These are phyloP conservation scores for Phlebiopsis flavidoalba DNA, from an alignment of 768 basidiomycete species.

Conservation along the genomic window DNA sequence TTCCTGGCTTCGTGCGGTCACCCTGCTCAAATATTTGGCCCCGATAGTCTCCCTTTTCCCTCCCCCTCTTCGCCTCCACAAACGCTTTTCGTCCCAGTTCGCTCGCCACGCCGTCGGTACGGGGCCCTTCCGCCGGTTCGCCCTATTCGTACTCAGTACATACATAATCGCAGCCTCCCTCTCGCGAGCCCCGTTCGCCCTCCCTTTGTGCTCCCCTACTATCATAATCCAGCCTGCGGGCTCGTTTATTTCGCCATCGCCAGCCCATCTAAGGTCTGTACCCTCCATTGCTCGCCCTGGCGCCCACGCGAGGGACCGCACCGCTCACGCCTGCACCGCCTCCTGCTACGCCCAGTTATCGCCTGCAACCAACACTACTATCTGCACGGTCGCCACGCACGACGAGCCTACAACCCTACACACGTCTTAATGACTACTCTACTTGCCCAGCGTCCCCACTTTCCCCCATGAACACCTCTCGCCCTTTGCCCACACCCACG, in stretches of 20 bases:
- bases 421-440: constrained; percentile 11
- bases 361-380: neutral
- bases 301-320: neutral
- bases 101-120: neutral
- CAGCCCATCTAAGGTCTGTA: neutral
- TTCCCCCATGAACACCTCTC: constrained; percentile 7
- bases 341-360: neutral
- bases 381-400: neutral
- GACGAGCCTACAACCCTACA: neutral
- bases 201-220: neutral
- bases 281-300: neutral
- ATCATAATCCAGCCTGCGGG: neutral
- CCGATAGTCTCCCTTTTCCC: neutral
- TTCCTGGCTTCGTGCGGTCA: neutral
- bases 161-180: constrained; percentile 6
- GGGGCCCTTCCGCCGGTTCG: neutral
- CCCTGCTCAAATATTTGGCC: neutral
- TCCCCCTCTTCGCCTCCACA: neutral
- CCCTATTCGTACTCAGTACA: constrained; percentile 5
- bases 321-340: neutral
- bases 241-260: neutral
- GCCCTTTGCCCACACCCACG: neutral
- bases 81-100: neutral
- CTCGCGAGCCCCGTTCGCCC: neutral
- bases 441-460: constrained; percentile 2